These are phyloP conservation scores for Agapanthus africanus DNA, from an alignment of 106 monocot species.

Conservation along the genomic window DNA sequence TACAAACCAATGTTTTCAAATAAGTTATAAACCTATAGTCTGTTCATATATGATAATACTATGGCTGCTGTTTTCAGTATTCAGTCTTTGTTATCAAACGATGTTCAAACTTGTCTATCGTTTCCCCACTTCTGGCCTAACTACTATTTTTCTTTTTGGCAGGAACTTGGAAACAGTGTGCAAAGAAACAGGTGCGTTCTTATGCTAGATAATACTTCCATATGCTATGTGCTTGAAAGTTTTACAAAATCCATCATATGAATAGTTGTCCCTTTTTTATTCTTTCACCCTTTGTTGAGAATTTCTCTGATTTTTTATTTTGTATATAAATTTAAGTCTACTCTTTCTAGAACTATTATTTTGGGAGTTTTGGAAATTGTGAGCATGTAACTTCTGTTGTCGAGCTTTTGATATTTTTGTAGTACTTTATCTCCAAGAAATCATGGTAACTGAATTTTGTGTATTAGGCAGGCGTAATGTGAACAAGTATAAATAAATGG, in stretches of 20 bases:
- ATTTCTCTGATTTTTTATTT: neutral
- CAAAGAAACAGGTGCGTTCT: conserved; percentile 49
- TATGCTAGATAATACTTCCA: neutral
- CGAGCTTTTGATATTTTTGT: no score
- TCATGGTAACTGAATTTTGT: no score
- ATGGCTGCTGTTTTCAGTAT: neutral
- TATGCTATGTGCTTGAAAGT: neutral
- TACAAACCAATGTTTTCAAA: no score
- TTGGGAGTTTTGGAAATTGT: no score
- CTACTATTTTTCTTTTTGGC: conserved; percentile 16
- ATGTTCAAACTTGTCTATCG: neutral
- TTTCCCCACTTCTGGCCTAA: conserved; percentile 1
- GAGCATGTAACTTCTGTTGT: no score
- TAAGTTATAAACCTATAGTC: no score
- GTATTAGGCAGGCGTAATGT: no score
- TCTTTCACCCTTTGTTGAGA: neutral
- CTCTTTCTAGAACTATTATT: no score
- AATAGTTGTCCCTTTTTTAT: neutral
- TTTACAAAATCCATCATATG: neutral
- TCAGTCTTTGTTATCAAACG: neutral
- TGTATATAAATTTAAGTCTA: no score
- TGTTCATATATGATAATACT: no score
- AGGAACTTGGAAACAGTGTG: conserved; percentile 48
- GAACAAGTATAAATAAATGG: no score
- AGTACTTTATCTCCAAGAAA: no score